Percentiles rank a stretch among this genome's conserved stretches.
Evolutionary conservation across 2,329 filamentous ascomycete genomes (phyloP).

Genomic region (Diaporthe sp.): DNA sequence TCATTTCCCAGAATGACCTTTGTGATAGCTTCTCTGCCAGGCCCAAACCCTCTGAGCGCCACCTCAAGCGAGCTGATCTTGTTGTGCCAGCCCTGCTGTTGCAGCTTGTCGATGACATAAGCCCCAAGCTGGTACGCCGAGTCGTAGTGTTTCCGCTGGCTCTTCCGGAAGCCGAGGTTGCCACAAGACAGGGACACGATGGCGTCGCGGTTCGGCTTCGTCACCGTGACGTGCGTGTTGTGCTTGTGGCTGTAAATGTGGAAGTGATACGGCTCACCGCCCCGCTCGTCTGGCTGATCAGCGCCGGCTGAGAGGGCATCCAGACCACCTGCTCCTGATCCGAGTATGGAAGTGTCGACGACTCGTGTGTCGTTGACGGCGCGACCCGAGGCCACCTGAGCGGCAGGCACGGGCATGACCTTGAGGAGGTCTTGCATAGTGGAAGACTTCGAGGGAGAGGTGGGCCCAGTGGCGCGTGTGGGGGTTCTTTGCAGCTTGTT

Average conservation of each 20-base stretch:
- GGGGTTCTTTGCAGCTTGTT: background rate
- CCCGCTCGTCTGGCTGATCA: conserved; percentile 47
- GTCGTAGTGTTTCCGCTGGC: conserved; percentile 84
- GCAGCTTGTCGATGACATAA: conserved; percentile 84
- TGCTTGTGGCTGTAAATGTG: conserved; percentile 90
- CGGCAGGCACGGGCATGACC: conserved; percentile 7
- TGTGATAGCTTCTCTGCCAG: conserved; percentile 86
- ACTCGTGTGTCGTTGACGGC: conserved; percentile 30
- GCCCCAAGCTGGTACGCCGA: conserved; percentile 90
- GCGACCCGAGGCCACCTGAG: conserved; percentile 31
- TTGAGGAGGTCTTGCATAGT: conserved; percentile 22
- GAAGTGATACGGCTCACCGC: conserved; percentile 79
- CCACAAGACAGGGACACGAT: conserved; percentile 85
- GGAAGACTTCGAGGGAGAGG: conserved; percentile 8
- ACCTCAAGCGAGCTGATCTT: conserved; percentile 84
- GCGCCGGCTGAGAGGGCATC: background rate
- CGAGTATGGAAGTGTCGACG: conserved; percentile 33
- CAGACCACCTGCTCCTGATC: conserved; percentile 20
- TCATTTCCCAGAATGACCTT: conserved; percentile 92
- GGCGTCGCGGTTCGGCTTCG: conserved; percentile 81
- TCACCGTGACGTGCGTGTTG: conserved; percentile 94
- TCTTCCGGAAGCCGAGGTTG: conserved; percentile 92
- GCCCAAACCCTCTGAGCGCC: conserved; percentile 85
- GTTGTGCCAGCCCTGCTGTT: conserved; percentile 81
- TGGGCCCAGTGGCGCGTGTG: conserved; percentile 13